phyloP scores from a whole-genome alignment of 228 moss, liverwort and hornwort species.

The Sphagnum magellanicum region DNA sequence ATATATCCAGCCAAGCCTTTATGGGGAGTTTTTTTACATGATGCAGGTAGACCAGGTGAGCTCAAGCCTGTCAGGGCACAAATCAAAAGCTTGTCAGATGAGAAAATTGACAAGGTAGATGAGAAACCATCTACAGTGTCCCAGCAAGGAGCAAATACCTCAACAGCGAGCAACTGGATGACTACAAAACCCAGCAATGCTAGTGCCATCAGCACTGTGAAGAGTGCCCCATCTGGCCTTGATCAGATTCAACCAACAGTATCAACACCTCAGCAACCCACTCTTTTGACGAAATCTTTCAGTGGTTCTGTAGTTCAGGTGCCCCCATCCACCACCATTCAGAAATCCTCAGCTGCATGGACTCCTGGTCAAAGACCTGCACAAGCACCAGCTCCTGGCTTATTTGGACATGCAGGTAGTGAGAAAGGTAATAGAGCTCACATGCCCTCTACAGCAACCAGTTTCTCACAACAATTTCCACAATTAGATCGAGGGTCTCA shows the following conservation, averaged over 20 bases:
- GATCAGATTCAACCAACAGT: constrained; percentile 27
- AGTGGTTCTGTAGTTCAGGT: constrained; percentile 16
- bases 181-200: constrained; percentile 26
- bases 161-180: constrained; percentile 39
- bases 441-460: constrained; percentile 9
- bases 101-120: constrained; percentile 17
- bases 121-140: too few relatives aligned
- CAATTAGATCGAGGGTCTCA: constrained; percentile 31
- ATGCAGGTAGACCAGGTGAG: constrained; percentile 22
- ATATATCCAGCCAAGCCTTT: too few relatives aligned
- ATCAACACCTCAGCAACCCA: constrained; percentile 26
- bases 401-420: constrained; percentile 29
- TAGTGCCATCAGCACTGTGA: constrained; percentile 23
- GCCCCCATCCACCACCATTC: constrained; percentile 16
- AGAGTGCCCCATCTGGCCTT: constrained; percentile 47
- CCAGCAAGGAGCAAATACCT: constrained; percentile 6
- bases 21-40: neutral
- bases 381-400: constrained; percentile 20
- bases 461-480: constrained; percentile 18
- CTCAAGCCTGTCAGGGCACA: constrained; percentile 8
- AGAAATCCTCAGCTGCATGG: constrained; percentile 9
- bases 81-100: constrained; percentile 11
- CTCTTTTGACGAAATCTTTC: constrained; percentile 16
- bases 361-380: constrained; percentile 16
- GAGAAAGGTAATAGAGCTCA: constrained; percentile 20